Evolutionary conservation across 139 green algal species (phyloP).

Genomic region (Raphidocelis subcapitata): DNA sequence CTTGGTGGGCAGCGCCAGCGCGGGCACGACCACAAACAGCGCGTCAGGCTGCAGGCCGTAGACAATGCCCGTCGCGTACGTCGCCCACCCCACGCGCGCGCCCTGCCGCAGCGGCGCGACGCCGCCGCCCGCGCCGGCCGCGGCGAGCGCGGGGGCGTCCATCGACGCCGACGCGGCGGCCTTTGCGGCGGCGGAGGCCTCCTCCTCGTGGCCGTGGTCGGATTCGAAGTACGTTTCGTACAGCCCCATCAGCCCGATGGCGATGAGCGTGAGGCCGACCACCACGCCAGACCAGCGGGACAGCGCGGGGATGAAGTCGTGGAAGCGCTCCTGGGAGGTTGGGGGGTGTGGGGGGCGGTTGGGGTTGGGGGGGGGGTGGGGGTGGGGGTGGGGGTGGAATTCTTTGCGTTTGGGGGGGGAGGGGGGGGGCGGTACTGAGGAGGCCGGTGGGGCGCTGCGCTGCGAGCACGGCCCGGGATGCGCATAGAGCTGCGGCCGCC

Average conservation of each 20-base stretch:
- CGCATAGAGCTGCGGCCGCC: constrained; percentile 5
- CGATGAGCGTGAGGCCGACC: constrained; percentile 91
- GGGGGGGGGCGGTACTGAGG: no score
- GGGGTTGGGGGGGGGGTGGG: no score
- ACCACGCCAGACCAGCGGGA: constrained; percentile 69
- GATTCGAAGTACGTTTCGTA: constrained; percentile 75
- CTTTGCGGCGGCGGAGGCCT: no score
- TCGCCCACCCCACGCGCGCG: constrained; percentile 49
- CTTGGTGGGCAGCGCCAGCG: constrained; percentile 91
- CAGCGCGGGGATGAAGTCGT: constrained; percentile 77
- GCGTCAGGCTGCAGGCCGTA: constrained; percentile 97
- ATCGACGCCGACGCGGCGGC: no score
- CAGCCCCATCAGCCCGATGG: constrained; percentile 89
- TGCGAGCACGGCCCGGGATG: no score
- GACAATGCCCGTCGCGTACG: constrained; percentile 92
- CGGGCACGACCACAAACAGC: constrained; percentile 95
- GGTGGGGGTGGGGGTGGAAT: no score
- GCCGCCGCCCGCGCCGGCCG: background rate
- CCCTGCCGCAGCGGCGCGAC: constrained; percentile 7
- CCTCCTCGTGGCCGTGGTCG: constrained; percentile 16
- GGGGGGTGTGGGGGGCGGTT: no score
- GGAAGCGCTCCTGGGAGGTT: constrained; percentile 54
- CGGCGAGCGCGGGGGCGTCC: no score
- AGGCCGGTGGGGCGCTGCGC: no score
- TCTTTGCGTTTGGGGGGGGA: background rate